These are phyloP conservation scores for Musa beccarii DNA, from an alignment of 176 grass and related monocot genomes.

Conservation along the genomic window DNA sequence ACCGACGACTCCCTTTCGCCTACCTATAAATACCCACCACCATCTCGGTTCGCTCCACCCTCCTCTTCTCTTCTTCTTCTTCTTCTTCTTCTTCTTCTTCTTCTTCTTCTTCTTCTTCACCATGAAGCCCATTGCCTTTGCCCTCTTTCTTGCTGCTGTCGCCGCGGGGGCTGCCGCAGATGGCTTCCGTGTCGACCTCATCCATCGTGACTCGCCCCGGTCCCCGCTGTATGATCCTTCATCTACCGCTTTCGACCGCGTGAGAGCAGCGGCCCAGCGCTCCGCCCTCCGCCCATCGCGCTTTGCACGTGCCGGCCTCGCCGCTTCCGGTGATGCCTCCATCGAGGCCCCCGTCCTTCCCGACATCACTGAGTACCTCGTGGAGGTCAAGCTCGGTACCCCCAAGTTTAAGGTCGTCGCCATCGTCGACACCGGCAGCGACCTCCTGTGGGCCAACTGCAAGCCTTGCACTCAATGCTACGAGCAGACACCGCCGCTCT, in stretches of 20 bases:
- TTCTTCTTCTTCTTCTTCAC: background rate
- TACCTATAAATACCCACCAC: too few relatives aligned
- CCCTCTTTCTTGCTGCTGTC: constrained; percentile 5
- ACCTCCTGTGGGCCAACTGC: constrained; percentile 22
- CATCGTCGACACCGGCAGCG: constrained; percentile 22
- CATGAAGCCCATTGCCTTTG: background rate
- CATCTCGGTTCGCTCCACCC: too few relatives aligned
- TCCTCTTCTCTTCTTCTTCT: too few relatives aligned
- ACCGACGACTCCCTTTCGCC: too few relatives aligned
- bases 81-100: background rate
- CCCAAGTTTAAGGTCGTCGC: background rate
- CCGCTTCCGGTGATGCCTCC: background rate
- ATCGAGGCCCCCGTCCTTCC: background rate
- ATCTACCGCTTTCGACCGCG: background rate
- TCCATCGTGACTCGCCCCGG: background rate
- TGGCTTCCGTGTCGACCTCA: constrained; percentile 22
- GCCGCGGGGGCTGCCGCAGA: background rate
- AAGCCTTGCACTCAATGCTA: constrained; percentile 1
- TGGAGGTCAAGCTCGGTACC: constrained; percentile 2
- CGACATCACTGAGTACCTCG: background rate
- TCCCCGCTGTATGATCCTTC: background rate
- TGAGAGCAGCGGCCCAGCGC: background rate
- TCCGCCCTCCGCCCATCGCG: background rate
- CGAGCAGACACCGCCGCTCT: background rate
- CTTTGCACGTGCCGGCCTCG: background rate